Base-by-base conservation (phyloP, 2,329 filamentous ascomycete species). In the Ilyonectria destructans region DNA sequence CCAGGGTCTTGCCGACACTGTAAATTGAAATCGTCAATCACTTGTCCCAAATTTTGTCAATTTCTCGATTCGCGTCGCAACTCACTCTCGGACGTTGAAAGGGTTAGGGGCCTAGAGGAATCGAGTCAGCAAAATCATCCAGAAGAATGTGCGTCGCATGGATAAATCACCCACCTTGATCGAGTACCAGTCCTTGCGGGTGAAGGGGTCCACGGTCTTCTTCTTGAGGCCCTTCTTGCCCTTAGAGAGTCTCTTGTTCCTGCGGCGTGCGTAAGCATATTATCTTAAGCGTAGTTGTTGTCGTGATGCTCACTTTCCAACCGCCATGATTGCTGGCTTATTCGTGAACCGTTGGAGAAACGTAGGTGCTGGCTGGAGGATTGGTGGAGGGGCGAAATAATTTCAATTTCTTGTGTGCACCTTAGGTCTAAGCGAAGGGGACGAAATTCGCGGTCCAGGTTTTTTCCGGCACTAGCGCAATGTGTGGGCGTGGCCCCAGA, bases 161-260 rank as follows among this genome's bases (percentile, higher is more conserved):
- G 51, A 12, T 8, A 51, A 37, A 61, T 49, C 54, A 76, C 79
- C 68, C 73, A 94, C 92, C 92, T 98, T 98, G 87, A 99, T 92
- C 82, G 92, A 93, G 89, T 95, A 99, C 94, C 97, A 98, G 86
- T 98, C 96, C 91, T 99, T 99, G 85, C 96, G 93, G 82, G 95
- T 91, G 90, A 98, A 98, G 82, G 96, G 96, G 86, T 99, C 96
- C 80, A 92, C 88, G 82, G 95, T 96, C 89, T 96, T 96, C 96
- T 99, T 98, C 94, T 98, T 98, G 85, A 98, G 90, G 86, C 96
- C 96, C 92, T 99, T 99, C 94, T 98, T 99, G 89, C 96, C 96
- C 92, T 99, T 99, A 78, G 96, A 98, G 89, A 99, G 92, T 91
- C 96, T 95, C 95, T 99, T 99, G 92, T 99, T 99, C 94, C 92